Base-by-base conservation (phyloP, 176 grass and related monocot genomes). In the Zea mays region DNA sequence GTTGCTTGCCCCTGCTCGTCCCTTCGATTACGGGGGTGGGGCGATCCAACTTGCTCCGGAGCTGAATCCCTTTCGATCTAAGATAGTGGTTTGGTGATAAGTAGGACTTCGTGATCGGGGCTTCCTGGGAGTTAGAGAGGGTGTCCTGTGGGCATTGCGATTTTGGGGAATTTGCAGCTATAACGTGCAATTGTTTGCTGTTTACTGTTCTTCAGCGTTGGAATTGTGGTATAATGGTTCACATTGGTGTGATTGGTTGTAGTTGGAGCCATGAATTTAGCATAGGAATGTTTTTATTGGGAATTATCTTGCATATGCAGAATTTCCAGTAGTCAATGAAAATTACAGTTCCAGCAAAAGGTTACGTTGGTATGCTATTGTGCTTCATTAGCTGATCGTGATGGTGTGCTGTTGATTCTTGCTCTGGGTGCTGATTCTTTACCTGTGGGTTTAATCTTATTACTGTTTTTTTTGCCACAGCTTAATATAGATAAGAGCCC, bases 401-500 rank as follows among this genome's bases (percentile, higher is more conserved):
- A 42, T 2, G n/a, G 6, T 62, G 9, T 51, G 35, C 40, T 65
- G 1, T 71, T 60, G 13, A 38, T 61, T 50, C n/a, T 34, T 65
- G 60, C 49, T 87, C 14, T 42, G 61, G 7, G 6, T 8, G 17
- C 44, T n/a, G 19, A 5, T 42, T 67, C 15, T 39, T 65, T 39
- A 0, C 6, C 7, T 47, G 10, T 57, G 78, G 10, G 7, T 39
- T 77, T 59, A 71, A 61, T 72, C 58, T 88, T 20, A 72, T 65
- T 1, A 84, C 65, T 42, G 3, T 27, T 27, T 27, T 72, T 59
- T 65, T 37, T 4, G 3, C 81, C 80, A 66, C 96, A 95, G 96
- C 92, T 99, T 74, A 99, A 99, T 85, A 82, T 92, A 67, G 92
- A 95, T 65, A 99, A 99, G 74, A 99, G 96, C 77, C 96, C 96